Conservation (phyloP, 106 monocot genomes). For the Posidonia australis region DNA sequence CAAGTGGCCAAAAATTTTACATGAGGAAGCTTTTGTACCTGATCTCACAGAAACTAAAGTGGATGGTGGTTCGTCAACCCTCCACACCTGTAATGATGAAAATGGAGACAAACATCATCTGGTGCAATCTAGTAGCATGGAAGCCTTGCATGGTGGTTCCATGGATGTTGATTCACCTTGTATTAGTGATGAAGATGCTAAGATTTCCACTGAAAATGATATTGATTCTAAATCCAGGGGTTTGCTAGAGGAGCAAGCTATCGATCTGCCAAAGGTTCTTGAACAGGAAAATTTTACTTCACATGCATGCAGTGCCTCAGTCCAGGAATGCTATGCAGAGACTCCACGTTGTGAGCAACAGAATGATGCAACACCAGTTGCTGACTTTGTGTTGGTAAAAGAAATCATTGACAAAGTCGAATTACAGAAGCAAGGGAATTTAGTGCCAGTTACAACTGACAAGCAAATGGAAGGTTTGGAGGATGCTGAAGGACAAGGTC, state of each 20-base stretch:
- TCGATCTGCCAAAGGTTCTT: not conserved
- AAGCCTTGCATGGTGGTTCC: not conserved
- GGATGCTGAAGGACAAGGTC: not conserved
- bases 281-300: conserved; percentile 6
- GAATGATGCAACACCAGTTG: conserved; percentile 4
- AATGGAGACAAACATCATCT: not conserved
- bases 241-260: conserved; percentile 5
- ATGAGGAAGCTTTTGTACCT: not conserved
- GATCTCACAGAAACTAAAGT: not conserved
- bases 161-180: conserved; percentile 10
- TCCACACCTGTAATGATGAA: conserved; percentile 1
- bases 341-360: not conserved
- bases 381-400: not conserved
- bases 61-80: not conserved
- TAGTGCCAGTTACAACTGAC: conserved; percentile 2
- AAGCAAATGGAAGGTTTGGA: not conserved
- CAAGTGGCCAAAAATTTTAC: not conserved
- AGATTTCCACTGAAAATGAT: not conserved
- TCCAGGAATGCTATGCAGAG: not conserved
- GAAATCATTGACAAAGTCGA: conserved; percentile 1
- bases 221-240: not conserved
- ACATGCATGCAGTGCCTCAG: not conserved
- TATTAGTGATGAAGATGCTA: not conserved
- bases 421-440: not conserved
- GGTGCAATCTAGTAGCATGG: conserved; percentile 1